Percentiles rank a stretch among this genome's conserved stretches.
phyloP scores from a whole-genome alignment of 169 alveolate genomes.

The Neospora caninum region DNA sequence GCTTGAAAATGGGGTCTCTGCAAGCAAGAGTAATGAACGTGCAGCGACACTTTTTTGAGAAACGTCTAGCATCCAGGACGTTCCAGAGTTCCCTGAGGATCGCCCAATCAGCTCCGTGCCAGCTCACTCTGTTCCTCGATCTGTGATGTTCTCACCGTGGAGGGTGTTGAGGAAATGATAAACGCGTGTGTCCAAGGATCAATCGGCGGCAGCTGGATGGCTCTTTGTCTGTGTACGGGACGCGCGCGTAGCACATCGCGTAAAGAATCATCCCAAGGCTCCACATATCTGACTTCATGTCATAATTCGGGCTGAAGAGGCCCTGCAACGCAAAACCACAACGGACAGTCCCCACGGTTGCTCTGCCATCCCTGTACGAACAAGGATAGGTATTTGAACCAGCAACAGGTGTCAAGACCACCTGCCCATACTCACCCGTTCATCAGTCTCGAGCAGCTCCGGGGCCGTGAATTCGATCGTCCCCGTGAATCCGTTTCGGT shows the following conservation, averaged over 20 bases:
- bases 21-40: not conserved
- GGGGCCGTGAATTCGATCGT: conserved; percentile 89
- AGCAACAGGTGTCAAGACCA: too few relatives aligned
- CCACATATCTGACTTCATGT: conserved; percentile 84
- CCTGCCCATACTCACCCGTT: not conserved
- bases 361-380: too few relatives aligned
- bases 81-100: too few relatives aligned
- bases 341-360: not conserved
- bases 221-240: conserved; percentile 73
- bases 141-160: not conserved
- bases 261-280: conserved; percentile 82
- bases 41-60: not conserved
- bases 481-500: conserved; percentile 78
- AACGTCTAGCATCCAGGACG: not conserved
- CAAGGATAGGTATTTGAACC: too few relatives aligned
- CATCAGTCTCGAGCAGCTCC: conserved; percentile 74
- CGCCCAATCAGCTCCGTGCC: too few relatives aligned
- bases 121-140: too few relatives aligned
- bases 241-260: conserved; percentile 73
- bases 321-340: conserved; percentile 33
- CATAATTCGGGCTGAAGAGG: conserved; percentile 42
- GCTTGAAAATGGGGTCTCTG: conserved; percentile 22
- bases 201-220: conserved; percentile 68
- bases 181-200: conserved; percentile 28
- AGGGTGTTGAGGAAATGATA: conserved; percentile 41